phyloP scores from a whole-genome alignment of 768 basidiomycete species.

The Mycena vitilis region DNA sequence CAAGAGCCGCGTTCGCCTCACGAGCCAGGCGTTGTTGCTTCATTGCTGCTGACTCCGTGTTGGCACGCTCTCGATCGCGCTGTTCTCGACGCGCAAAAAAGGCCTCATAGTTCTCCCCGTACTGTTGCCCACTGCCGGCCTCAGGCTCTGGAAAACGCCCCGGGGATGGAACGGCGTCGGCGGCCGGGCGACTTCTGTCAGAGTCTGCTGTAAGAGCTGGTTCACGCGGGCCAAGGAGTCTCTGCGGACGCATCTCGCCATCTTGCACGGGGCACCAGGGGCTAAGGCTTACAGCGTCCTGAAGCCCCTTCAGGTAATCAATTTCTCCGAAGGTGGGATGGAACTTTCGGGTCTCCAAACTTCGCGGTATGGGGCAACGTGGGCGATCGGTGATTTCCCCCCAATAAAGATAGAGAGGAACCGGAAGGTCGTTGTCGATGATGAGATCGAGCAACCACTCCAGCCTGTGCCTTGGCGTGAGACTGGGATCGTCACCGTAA shows the following conservation, averaged over 20 bases:
- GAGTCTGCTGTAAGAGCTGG: too few species aligned
- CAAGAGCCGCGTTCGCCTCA: too few species aligned
- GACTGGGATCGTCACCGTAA: not conserved
- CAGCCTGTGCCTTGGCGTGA: not conserved
- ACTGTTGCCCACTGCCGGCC: too few species aligned
- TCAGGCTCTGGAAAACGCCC: too few species aligned
- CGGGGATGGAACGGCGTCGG: too few species aligned
- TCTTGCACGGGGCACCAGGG: not conserved
- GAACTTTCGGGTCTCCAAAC: not conserved
- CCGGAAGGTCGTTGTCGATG: not conserved
- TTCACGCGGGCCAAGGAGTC: too few species aligned
- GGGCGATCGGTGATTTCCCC: not conserved
- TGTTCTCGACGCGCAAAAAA: too few species aligned
- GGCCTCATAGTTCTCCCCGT: too few species aligned
- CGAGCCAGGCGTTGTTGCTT: too few species aligned
- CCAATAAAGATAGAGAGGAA: conserved; percentile 27
- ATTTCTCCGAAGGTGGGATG: not conserved
- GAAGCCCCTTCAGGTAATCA: not conserved
- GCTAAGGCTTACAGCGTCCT: conserved; percentile 8
- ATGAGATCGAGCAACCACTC: not conserved
- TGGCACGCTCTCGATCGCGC: too few species aligned
- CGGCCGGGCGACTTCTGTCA: too few species aligned
- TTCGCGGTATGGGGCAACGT: conserved; percentile 4
- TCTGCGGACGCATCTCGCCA: not conserved
- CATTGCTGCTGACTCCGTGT: too few species aligned